Percentiles rank a stretch among this genome's conserved stretches.
Conservation (phyloP, 345 rosid species). For the Abelmoschus esculentus region DNA sequence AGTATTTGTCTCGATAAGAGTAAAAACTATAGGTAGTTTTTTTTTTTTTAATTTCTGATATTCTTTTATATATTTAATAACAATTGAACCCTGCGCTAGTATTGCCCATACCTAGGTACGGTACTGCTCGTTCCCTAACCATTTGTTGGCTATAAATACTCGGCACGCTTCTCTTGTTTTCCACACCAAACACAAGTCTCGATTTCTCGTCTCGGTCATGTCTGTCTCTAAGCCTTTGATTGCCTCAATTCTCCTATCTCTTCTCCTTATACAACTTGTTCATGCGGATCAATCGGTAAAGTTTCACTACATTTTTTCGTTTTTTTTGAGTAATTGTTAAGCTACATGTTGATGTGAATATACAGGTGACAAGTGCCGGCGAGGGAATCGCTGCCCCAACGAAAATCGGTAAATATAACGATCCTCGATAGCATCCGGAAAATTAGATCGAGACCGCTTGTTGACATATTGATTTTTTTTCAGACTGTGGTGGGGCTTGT, state of each 20-base stretch:
- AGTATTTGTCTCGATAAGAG: no score
- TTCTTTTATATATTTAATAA: no score
- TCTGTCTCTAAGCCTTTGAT: slow-evolving; percentile 32
- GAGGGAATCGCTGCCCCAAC: neutral
- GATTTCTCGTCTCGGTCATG: slow-evolving; percentile 19
- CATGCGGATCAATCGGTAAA: slow-evolving; percentile 30
- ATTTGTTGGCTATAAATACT: neutral
- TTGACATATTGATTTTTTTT: neutral
- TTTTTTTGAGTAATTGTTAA: neutral
- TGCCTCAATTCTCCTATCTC: slow-evolving; percentile 46
- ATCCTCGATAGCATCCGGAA: neutral
- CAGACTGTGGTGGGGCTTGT: slow-evolving; percentile 65
- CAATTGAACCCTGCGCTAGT: no score
- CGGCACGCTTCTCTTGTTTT: neutral
- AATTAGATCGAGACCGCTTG: neutral
- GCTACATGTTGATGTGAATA: neutral
- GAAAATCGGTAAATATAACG: slow-evolving; percentile 6
- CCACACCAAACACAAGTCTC: neutral
- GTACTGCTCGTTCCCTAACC: neutral
- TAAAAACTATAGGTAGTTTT: no score
- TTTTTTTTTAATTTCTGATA: no score
- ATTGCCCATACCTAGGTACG: no score
- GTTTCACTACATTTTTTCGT: neutral
- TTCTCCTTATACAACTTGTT: slow-evolving; percentile 37
- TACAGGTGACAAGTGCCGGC: slow-evolving; percentile 1